Evolutionary conservation across 371 early-diverging fungal species (phyloP).

Genomic region (Mortierella polycephala): DNA sequence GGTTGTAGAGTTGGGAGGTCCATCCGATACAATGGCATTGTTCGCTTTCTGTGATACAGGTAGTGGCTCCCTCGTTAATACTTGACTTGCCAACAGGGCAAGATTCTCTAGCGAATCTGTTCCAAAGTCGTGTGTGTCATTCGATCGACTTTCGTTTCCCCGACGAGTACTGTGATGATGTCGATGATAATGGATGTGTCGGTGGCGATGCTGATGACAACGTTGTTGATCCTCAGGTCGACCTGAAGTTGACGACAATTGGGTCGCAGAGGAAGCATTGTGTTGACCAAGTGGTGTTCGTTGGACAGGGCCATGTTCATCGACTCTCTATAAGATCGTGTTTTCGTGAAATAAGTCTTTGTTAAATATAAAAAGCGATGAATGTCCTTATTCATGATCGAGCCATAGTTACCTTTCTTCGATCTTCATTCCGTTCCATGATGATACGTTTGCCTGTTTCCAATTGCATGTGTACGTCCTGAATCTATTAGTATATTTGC

Average conservation of each 20-base stretch:
- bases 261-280: slow-evolving; percentile 7
- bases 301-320: background rate
- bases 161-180: slow-evolving; percentile 30
- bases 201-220: slow-evolving; percentile 35
- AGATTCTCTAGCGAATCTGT: slow-evolving; percentile 28
- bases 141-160: slow-evolving; percentile 5
- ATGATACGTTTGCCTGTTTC: slow-evolving; percentile 32
- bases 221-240: slow-evolving; percentile 5
- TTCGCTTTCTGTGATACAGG: slow-evolving; percentile 14
- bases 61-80: slow-evolving; percentile 33
- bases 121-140: background rate
- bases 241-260: background rate
- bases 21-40: background rate
- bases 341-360: no score
- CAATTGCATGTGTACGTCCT: slow-evolving; percentile 27
- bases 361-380: background rate
- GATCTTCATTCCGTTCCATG: slow-evolving; percentile 29
- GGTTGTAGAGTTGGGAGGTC: background rate
- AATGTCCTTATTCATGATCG: background rate
- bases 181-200: slow-evolving; percentile 43
- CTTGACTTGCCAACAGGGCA: slow-evolving; percentile 33
- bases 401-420: slow-evolving; percentile 25
- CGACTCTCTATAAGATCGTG: slow-evolving; percentile 3
- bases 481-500: slow-evolving; percentile 14
- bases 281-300: background rate